Percentiles rank a stretch among this genome's conserved stretches.
Conservation (phyloP, 805 yeast genomes). For the Yamadazyma philogaea region DNA sequence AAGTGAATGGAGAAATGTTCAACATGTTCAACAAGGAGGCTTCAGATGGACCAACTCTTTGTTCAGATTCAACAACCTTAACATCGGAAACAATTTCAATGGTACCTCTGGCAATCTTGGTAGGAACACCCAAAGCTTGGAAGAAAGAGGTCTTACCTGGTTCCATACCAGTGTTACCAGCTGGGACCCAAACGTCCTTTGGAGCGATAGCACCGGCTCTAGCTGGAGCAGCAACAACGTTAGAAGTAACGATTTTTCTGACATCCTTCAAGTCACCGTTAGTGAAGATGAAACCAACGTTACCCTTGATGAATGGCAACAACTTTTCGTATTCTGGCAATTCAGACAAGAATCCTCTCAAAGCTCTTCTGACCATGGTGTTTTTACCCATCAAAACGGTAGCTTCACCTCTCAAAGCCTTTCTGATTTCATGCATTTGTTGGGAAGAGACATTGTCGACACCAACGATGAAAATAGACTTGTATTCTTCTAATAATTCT, state of each 20-base stretch:
- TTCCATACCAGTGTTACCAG: slow-evolving; percentile 99
- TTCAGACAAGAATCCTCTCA: slow-evolving; percentile 91
- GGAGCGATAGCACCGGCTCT: slow-evolving; percentile 99
- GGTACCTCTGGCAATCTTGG: slow-evolving; percentile 99
- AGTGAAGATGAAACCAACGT: slow-evolving; percentile 99
- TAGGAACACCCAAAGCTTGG: slow-evolving; percentile 99
- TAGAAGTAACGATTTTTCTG: slow-evolving; percentile 82
- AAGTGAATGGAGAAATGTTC: slow-evolving; percentile 99
- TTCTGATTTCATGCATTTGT: slow-evolving; percentile 99
- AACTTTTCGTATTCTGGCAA: slow-evolving; percentile 95
- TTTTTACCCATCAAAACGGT: slow-evolving; percentile 99
- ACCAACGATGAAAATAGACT: slow-evolving; percentile 98
- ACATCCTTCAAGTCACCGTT: slow-evolving; percentile 87
- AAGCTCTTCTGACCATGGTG: slow-evolving; percentile 99
- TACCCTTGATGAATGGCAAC: slow-evolving; percentile 93
- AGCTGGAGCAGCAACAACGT: slow-evolving; percentile 99
- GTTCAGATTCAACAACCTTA: slow-evolving; percentile 83
- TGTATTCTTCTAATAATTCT: slow-evolving; percentile 93
- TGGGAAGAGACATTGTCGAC: slow-evolving; percentile 99
- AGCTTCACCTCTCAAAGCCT: slow-evolving; percentile 90
- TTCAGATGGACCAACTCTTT: slow-evolving; percentile 98
- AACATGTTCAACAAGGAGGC: slow-evolving; percentile 98
- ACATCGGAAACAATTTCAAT: slow-evolving; percentile 98
- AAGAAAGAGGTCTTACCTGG: slow-evolving; percentile 99
- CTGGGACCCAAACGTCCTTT: slow-evolving; percentile 95